Conservation (phyloP, 2,329 filamentous ascomycete species). For the Penicillium crustosum region DNA sequence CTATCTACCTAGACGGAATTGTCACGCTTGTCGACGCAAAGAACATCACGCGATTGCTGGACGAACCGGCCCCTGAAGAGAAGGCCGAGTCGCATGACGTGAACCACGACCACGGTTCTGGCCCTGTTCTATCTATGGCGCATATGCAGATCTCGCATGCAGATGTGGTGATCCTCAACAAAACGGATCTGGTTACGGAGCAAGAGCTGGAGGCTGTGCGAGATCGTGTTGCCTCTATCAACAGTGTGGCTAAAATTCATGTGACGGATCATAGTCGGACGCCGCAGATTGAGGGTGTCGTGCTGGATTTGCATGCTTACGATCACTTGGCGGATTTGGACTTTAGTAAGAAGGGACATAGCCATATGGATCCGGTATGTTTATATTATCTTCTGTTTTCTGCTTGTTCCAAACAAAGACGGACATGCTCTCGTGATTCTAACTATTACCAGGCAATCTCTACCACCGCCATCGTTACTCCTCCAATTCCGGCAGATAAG, state of each 20-base stretch:
- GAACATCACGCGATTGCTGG: constrained; percentile 79
- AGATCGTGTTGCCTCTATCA: constrained; percentile 77
- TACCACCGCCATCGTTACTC: constrained; percentile 71
- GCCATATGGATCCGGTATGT: constrained; percentile 78
- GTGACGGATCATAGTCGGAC: constrained; percentile 78
- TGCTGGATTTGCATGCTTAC: constrained; percentile 91
- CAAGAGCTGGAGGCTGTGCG: constrained; percentile 69
- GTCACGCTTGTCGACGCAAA: constrained; percentile 94
- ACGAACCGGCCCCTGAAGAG: constrained; percentile 58
- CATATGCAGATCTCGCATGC: constrained; percentile 97
- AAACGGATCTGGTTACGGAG: constrained; percentile 75
- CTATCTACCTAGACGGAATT: constrained; percentile 94
- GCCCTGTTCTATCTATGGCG: constrained; percentile 80
- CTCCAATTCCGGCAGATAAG: constrained; percentile 57
- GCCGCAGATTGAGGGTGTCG: constrained; percentile 76
- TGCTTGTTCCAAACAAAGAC: not conserved
- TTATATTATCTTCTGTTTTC: not conserved
- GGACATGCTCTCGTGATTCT: not conserved
- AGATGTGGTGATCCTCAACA: constrained; percentile 93
- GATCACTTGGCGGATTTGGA: constrained; percentile 75
- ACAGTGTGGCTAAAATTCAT: constrained; percentile 81
- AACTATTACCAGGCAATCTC: constrained; percentile 66
- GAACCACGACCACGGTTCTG: constrained; percentile 43
- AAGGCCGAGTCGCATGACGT: constrained; percentile 51
- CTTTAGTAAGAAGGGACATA: constrained; percentile 74